Evolutionary conservation across 1,284 basidiomycete species (phyloP), one percentile per base, ranked within the genome.

Genomic region (Sphaerobolus stellatus): DNA sequence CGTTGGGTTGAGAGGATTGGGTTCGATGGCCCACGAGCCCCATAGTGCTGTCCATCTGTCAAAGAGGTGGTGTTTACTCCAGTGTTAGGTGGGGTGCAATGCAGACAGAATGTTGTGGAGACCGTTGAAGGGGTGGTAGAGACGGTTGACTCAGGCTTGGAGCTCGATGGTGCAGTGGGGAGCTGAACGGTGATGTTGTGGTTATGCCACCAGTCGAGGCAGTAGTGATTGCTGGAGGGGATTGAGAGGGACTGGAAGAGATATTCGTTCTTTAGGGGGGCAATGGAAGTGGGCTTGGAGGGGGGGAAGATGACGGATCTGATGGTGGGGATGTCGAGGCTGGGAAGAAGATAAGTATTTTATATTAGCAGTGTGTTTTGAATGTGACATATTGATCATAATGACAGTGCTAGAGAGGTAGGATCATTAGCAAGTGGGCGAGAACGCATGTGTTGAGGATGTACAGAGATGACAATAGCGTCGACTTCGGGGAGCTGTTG

Each of bases 161-260:
- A 8, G 43, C 9, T 8, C 4, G 60, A 56, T 29, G 67, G 63
- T 25, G 41, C 41, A 28, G 18, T 28, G 43, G 56, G 55, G 52
- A 76, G 60, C 7, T 69, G 62, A 43, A 78, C 65, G n/a, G 70
- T 62, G 46, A 81, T 59, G 24, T 72, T 66, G 28, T 74, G 68
- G 16, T 71, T 68, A 18, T 85, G 81, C 83, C 86, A 88, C 87
- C 87, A 90, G 68, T 90, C 87, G 58, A 87, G 71, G 62, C 80
- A 79, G 57, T 84, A 78, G 16, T 81, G 72, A 47, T 77, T 70
- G 5, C 65, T 64, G 5, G 62, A 61, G 16, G 72, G 71, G 30
- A 81, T 71, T 8, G 71, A 73, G 36, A 75, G 65, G 44, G 64
- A 70, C n/a, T 71, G 61, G 63, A 83, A 79, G 62, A 73, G 79